Evolutionary conservation across 345 rosid genomes (phyloP).

Genomic region (Cardamine resedifolia): DNA sequence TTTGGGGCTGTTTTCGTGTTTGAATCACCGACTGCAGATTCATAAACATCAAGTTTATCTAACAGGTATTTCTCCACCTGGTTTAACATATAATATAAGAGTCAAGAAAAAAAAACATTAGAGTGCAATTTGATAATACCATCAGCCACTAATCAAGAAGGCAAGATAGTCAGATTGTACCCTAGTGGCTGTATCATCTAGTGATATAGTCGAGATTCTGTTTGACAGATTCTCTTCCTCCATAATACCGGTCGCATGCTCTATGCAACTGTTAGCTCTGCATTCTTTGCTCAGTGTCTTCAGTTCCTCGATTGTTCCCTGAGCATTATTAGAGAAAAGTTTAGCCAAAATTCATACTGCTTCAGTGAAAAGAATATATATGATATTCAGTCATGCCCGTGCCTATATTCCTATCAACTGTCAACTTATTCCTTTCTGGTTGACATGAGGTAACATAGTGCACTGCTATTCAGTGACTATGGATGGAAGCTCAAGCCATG

Average conservation of each 20-base stretch:
- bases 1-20: conserved; percentile 55
- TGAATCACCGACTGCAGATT: conserved; percentile 72
- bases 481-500: not conserved
- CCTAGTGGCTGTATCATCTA: conserved; percentile 60
- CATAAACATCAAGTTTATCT: conserved; percentile 79
- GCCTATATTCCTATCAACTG: not conserved
- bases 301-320: conserved; percentile 63
- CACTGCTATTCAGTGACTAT: not conserved
- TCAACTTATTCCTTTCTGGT: not conserved
- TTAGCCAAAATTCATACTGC: not conserved
- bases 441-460: conserved; percentile 1
- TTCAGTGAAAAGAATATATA: not conserved
- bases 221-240: conserved; percentile 79
- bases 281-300: conserved; percentile 60
- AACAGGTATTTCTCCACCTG: conserved; percentile 77
- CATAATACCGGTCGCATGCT: conserved; percentile 84
- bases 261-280: conserved; percentile 86
- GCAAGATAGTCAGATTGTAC: conserved; percentile 38
- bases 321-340: conserved; percentile 7
- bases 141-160: not conserved
- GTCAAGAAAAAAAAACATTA: not conserved
- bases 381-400: not conserved
- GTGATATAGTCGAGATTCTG: conserved; percentile 68
- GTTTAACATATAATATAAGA: not conserved
- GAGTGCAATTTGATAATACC: not conserved